These are phyloP conservation scores for Centella asiatica DNA, from an alignment of 129 eudicot genomes.

Conservation along the genomic window DNA sequence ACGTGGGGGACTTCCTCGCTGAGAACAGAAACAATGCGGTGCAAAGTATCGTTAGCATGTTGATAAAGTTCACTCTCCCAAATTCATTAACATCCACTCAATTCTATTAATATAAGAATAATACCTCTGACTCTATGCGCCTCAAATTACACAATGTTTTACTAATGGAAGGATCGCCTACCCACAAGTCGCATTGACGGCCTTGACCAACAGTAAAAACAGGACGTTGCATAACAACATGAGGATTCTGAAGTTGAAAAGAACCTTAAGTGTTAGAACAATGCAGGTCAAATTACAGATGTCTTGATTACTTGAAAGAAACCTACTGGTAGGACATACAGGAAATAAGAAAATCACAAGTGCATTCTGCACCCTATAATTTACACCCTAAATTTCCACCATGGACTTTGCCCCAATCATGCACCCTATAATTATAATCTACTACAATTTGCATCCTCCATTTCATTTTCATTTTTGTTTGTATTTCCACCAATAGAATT, in stretches of 20 bases:
- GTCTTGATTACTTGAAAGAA: background rate
- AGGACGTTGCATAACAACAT: constrained; percentile 42
- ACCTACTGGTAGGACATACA: background rate
- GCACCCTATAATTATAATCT: too few relatives aligned
- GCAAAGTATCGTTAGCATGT: background rate
- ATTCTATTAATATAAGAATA: background rate
- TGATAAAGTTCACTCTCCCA: background rate
- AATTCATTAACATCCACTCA: background rate
- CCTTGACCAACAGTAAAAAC: constrained; percentile 82
- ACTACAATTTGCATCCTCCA: too few relatives aligned
- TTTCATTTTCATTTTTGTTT: too few relatives aligned
- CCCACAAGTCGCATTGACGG: constrained; percentile 61
- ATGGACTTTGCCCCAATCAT: too few relatives aligned
- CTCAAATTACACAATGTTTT: constrained; percentile 61
- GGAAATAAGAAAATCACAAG: background rate
- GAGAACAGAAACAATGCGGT: constrained; percentile 9
- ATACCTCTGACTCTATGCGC: constrained; percentile 55
- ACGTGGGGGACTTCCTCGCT: constrained; percentile 51
- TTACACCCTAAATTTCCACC: too few relatives aligned
- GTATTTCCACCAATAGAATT: too few relatives aligned
- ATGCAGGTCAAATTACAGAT: background rate
- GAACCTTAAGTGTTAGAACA: background rate
- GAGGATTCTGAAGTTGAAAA: constrained; percentile 46
- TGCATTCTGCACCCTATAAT: too few relatives aligned
- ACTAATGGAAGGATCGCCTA: constrained; percentile 53